Percentiles rank a stretch among this genome's conserved stretches.
Conservation (phyloP, 345 rosid genomes). For the Pistacia atlantica region DNA sequence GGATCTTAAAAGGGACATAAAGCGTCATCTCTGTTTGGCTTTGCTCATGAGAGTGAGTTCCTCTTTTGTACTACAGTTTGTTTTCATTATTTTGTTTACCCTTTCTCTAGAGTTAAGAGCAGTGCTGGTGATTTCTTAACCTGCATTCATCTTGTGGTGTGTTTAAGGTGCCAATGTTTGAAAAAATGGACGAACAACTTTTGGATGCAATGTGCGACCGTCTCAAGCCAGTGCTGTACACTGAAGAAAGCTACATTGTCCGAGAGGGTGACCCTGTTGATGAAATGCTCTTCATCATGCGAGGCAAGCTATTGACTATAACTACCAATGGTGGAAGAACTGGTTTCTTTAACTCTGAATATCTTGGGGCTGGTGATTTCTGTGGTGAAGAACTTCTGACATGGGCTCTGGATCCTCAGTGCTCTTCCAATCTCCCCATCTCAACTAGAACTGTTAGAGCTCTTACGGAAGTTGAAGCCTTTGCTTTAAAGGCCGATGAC, state of each 20-base stretch:
- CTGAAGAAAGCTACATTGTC: slow-evolving; percentile 81
- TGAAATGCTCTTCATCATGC: slow-evolving; percentile 93
- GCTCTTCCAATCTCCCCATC: slow-evolving; percentile 78
- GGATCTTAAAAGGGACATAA: slow-evolving; percentile 84
- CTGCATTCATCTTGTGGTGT: slow-evolving; percentile 5
- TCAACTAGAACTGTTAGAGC: slow-evolving; percentile 85
- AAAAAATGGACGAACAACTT: slow-evolving; percentile 82
- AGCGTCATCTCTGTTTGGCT: slow-evolving; percentile 83
- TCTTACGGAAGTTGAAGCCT: slow-evolving; percentile 84
- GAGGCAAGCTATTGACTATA: slow-evolving; percentile 72
- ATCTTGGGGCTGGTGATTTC: slow-evolving; percentile 82
- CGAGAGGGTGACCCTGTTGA: slow-evolving; percentile 92
- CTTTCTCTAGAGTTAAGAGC: not conserved
- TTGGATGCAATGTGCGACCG: slow-evolving; percentile 88
- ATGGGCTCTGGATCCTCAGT: slow-evolving; percentile 90
- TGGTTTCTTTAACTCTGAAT: slow-evolving; percentile 72
- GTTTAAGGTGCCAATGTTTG: slow-evolving; percentile 80
- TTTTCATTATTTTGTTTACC: not conserved
- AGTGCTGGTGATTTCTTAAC: not conserved
- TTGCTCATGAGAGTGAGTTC: slow-evolving; percentile 65
- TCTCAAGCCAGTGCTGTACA: slow-evolving; percentile 79
- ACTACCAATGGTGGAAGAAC: slow-evolving; percentile 87
- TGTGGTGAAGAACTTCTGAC: slow-evolving; percentile 95
- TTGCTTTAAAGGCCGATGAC: slow-evolving; percentile 80
- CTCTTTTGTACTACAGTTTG: not conserved